Base-by-base conservation (phyloP, 371 early-diverging fungal genomes). In the Mortierella sp. region DNA sequence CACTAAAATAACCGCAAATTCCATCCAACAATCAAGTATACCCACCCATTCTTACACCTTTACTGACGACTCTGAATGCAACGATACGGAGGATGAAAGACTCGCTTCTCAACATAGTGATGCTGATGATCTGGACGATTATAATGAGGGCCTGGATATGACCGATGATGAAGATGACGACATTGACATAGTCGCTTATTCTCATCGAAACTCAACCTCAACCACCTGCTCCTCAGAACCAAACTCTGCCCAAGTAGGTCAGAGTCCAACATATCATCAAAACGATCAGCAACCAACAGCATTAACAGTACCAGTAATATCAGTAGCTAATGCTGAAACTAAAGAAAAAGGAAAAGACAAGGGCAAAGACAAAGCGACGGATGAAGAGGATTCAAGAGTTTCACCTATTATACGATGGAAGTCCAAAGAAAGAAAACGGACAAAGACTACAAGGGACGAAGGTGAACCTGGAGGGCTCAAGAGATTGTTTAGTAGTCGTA, bases 371-470 rank as follows among this genome's bases (percentile, higher is more conserved):
- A 59, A 51, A n/a, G 55, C 60, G 19, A 35, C n/a, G 31, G 72
- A 35, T 13, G 56, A 7, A 9, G 17, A 32, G 3, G 34, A 0
- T 34, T n/a, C 51, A 13, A 5, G 17, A 13, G 17, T 5, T 32
- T 17, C 57, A n/a, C 10, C n/a, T 23, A 13, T 35, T 6, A 56
- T 8, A 8, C 57, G 31, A 56, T 56, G 64, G 54, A 37, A 22
- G 4, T n/a, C 34, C 35, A 64, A 59, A 26, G 64, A 35, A 19
- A 76, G 68, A 28, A 64, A 63, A 49, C 62, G 70, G 13, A 74
- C 70, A 12, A 74, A 67, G 56, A 69, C 70, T 12, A 65, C 73
- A 57, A 22, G 79, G 28, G 80, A 79, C 40, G 80, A 79, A n/a
- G 80, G 70, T 6, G 80, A 79, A 17, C 64, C 64, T 1, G 70